These are phyloP conservation scores for Lipomyces orientalis DNA, from an alignment of 805 yeast genomes.

Conservation along the genomic window DNA sequence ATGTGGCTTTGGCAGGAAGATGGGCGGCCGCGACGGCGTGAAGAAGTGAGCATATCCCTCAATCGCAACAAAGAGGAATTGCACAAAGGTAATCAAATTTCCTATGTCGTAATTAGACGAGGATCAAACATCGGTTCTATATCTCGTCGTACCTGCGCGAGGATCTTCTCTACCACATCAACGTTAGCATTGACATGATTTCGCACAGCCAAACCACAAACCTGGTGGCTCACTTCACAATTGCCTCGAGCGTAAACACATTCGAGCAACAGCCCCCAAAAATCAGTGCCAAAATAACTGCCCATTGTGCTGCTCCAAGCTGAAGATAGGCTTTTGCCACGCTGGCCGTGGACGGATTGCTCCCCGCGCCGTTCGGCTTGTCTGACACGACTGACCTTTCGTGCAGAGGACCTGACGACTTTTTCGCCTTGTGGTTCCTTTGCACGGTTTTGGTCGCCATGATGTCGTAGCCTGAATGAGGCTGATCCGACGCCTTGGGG, in stretches of 20 bases:
- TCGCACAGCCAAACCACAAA: neutral
- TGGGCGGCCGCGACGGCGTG: conserved; percentile 45
- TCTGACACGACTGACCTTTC: neutral
- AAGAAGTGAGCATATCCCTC: conserved; percentile 50
- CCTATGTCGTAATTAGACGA: conserved; percentile 46
- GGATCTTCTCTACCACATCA: conserved; percentile 27
- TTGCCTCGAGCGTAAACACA: conserved; percentile 64
- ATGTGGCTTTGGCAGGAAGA: conserved; percentile 46
- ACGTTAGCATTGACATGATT: neutral
- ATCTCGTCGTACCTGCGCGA: conserved; percentile 22
- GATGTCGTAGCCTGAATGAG: too few species aligned
- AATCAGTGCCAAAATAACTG: conserved; percentile 48
- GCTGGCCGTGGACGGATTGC: neutral
- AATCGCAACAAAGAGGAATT: conserved; percentile 60
- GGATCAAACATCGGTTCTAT: neutral
- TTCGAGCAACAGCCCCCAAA: conserved; percentile 80
- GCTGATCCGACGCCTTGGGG: too few species aligned
- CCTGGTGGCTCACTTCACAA: conserved; percentile 47
- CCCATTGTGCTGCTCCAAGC: conserved; percentile 35
- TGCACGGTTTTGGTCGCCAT: neutral
- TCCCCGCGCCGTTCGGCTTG: neutral
- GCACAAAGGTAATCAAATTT: conserved; percentile 59
- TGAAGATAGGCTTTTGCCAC: conserved; percentile 9
- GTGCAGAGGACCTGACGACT: neutral
- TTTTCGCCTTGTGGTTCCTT: neutral